Evolutionary conservation across 2,329 filamentous ascomycete species (phyloP).

Genomic region (Cercospora sojina): DNA sequence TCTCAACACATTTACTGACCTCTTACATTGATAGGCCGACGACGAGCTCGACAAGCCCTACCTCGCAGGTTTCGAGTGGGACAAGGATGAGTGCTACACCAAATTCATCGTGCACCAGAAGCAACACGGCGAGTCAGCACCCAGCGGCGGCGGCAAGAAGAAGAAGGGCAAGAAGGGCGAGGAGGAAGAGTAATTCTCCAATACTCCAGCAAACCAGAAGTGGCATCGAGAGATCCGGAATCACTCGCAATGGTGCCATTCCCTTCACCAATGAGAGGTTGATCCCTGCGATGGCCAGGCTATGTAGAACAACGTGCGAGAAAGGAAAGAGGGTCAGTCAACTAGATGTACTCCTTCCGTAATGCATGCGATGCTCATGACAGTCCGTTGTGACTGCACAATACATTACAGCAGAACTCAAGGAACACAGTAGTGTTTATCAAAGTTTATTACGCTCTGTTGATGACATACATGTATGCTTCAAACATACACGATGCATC

Average conservation of each 20-base stretch:
- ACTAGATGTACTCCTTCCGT: background rate
- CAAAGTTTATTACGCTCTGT: background rate
- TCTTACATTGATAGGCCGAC: constrained; percentile 62
- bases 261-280: constrained; percentile 16
- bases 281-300: background rate
- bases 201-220: background rate
- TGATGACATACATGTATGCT: background rate
- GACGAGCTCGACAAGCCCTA: constrained; percentile 86
- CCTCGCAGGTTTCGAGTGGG: constrained; percentile 94
- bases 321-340: background rate
- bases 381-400: background rate
- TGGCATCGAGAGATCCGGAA: background rate
- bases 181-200: constrained; percentile 24
- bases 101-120: constrained; percentile 82
- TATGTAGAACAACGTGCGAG: background rate
- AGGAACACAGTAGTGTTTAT: background rate
- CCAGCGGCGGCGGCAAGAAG: constrained; percentile 62
- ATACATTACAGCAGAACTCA: background rate
- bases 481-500: background rate
- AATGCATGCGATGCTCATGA: background rate
- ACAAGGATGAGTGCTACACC: constrained; percentile 88
- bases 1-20: constrained; percentile 32
- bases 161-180: constrained; percentile 39
- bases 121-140: constrained; percentile 61
- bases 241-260: constrained; percentile 17